Evolutionary conservation across 768 basidiomycete genomes (phyloP).

Genomic region (Hortiboletus flavorubellus): DNA sequence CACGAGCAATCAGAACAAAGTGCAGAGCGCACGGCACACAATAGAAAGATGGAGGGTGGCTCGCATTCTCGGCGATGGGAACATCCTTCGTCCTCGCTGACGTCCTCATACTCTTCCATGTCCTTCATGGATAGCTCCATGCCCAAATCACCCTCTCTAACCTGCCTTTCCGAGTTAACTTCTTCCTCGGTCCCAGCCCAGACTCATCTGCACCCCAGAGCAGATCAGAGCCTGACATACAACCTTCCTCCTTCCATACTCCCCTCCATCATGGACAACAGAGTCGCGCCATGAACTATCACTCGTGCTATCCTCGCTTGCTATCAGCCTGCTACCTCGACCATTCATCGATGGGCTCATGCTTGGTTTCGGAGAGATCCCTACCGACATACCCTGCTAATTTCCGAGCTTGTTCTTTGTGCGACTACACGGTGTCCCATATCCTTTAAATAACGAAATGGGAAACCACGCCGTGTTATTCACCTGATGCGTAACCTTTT

Average conservation of each 20-base stretch:
- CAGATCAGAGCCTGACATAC: slow-evolving; percentile 27
- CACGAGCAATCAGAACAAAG: slow-evolving; percentile 31
- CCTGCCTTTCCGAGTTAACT: slow-evolving; percentile 19
- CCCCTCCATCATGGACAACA: slow-evolving; percentile 65
- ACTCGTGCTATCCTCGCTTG: slow-evolving; percentile 69
- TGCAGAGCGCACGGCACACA: slow-evolving; percentile 1
- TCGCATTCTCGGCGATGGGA: slow-evolving; percentile 66
- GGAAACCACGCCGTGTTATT: slow-evolving; percentile 55
- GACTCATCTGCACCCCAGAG: slow-evolving; percentile 19
- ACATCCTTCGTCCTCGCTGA: slow-evolving; percentile 55
- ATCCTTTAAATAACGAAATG: no score
- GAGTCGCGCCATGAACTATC: slow-evolving; percentile 57
- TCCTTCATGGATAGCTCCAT: slow-evolving; percentile 64
- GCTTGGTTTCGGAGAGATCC: slow-evolving; percentile 95
- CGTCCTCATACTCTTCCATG: slow-evolving; percentile 75
- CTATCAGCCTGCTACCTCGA: slow-evolving; percentile 76
- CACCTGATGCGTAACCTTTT: slow-evolving; percentile 70
- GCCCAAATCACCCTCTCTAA: slow-evolving; percentile 43
- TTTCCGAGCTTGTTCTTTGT: slow-evolving; percentile 62
- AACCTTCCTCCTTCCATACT: slow-evolving; percentile 45
- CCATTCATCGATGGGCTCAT: slow-evolving; percentile 93
- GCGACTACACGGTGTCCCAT: slow-evolving; percentile 38
- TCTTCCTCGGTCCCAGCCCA: slow-evolving; percentile 3
- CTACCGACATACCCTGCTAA: slow-evolving; percentile 77
- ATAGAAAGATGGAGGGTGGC: slow-evolving; percentile 11